Conservation (phyloP, 345 rosid genomes). For the Brassica cretica region DNA sequence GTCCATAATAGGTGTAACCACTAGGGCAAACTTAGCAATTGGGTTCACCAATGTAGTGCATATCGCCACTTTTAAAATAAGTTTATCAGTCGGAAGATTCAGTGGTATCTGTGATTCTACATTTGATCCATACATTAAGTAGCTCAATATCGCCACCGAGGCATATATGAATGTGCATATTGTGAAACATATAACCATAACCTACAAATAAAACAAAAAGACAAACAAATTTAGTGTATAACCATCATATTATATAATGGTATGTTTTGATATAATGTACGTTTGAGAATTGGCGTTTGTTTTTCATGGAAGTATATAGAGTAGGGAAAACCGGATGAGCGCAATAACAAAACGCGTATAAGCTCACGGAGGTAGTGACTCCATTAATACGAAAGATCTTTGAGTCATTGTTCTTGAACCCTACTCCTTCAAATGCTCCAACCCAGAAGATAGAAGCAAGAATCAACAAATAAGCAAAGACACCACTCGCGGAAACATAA, state of each 20-base stretch:
- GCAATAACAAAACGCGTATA: constrained; percentile 86
- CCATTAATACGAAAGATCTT: constrained; percentile 51
- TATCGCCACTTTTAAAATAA: constrained; percentile 60
- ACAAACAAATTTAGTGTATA: not conserved
- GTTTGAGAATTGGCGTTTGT: constrained; percentile 70
- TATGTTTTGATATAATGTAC: constrained; percentile 47
- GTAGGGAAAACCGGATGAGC: constrained; percentile 94
- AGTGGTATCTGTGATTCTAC: constrained; percentile 56
- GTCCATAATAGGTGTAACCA: constrained; percentile 56
- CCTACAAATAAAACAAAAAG: constrained; percentile 38
- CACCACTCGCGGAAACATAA: constrained; percentile 86
- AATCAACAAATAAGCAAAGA: constrained; percentile 71
- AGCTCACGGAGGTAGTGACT: constrained; percentile 72
- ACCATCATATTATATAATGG: not conserved
- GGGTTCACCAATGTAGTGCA: constrained; percentile 62
- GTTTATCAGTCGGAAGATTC: constrained; percentile 47
- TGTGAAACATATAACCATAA: constrained; percentile 52
- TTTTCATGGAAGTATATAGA: constrained; percentile 75
- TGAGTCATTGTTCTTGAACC: constrained; percentile 54
- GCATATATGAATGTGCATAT: constrained; percentile 50
- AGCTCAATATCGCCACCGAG: constrained; percentile 60
- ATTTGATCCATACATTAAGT: constrained; percentile 56
- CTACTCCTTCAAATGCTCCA: constrained; percentile 75
- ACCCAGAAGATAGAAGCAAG: constrained; percentile 67
- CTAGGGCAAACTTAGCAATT: constrained; percentile 58